Percentiles rank a stretch among this genome's conserved stretches.
Conservation (phyloP, 148 eudicot species). For the Vaccinium darrowii region DNA sequence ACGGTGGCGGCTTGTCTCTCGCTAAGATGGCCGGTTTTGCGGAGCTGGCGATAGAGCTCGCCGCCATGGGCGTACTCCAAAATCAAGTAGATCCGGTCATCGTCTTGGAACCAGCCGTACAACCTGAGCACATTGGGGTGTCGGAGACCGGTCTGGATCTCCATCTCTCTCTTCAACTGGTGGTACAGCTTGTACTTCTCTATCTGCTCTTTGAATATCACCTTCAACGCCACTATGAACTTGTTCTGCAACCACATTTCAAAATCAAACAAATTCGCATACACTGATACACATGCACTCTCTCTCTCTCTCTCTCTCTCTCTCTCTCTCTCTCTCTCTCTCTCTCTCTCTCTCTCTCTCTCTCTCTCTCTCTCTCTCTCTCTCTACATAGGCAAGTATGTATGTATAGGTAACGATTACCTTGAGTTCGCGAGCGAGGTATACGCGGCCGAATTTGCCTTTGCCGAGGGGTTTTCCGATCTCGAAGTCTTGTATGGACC, state of each 20-base stretch:
- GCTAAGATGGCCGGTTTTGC: constrained; percentile 42
- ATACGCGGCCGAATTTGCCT: constrained; percentile 91
- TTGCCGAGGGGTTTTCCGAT: constrained; percentile 87
- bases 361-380: neutral
- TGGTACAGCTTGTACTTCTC: constrained; percentile 67
- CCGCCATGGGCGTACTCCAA: constrained; percentile 83
- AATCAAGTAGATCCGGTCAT: constrained; percentile 63
- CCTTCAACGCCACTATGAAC: constrained; percentile 86
- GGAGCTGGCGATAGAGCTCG: constrained; percentile 66
- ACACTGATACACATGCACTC: too few species aligned
- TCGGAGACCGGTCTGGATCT: constrained; percentile 68
- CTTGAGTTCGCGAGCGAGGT: constrained; percentile 81
- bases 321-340: too few species aligned
- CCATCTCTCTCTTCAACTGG: constrained; percentile 87
- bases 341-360: too few species aligned
- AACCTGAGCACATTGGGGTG: constrained; percentile 81
- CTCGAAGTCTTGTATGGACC: constrained; percentile 77
- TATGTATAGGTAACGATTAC: constrained; percentile 20
- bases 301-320: too few species aligned
- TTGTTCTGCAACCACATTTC: constrained; percentile 43
- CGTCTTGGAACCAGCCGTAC: constrained; percentile 85
- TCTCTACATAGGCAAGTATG: neutral
- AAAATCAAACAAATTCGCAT: neutral
- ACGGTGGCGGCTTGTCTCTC: constrained; percentile 88
- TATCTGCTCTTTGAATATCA: constrained; percentile 86